phyloP scores from a whole-genome alignment of 257 asterid genomes.

The Ilex asprella region DNA sequence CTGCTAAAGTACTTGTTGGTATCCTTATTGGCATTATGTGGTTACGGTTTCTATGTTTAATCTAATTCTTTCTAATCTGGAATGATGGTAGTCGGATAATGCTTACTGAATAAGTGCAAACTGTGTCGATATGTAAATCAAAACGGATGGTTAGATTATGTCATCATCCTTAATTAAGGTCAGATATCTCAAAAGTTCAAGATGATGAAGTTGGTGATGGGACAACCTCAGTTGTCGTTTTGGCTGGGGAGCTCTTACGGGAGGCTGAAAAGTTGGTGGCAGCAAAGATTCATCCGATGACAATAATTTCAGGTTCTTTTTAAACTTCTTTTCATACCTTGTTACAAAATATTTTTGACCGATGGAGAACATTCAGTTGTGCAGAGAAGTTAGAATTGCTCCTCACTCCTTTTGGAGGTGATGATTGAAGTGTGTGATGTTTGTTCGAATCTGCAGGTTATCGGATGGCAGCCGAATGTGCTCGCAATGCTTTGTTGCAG shows the following conservation, averaged over 20 bases:
- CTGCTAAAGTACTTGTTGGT: slow-evolving; percentile 98
- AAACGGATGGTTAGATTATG: not conserved
- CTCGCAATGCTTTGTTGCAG: slow-evolving; percentile 71
- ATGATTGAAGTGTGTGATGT: not conserved
- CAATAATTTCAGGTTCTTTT: slow-evolving; percentile 69
- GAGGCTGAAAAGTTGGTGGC: slow-evolving; percentile 96
- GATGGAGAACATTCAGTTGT: not conserved
- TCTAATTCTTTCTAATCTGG: not conserved
- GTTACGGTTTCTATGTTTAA: slow-evolving; percentile 2
- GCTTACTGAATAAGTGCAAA: not conserved
- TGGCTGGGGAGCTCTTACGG: slow-evolving; percentile 95
- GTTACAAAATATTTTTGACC: not conserved
- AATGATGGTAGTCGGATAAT: not conserved
- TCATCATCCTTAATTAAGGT: slow-evolving; percentile 22
- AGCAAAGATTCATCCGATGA: slow-evolving; percentile 89
- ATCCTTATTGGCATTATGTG: slow-evolving; percentile 25
- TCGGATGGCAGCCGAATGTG: slow-evolving; percentile 93
- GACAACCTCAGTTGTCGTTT: slow-evolving; percentile 92
- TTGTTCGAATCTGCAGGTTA: slow-evolving; percentile 40
- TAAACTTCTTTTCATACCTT: slow-evolving; percentile 1
- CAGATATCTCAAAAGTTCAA: slow-evolving; percentile 95
- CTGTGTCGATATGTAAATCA: not conserved
- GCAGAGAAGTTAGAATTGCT: no score
- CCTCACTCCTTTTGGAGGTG: no score
- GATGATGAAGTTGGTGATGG: slow-evolving; percentile 99